Conservation (phyloP, 768 basidiomycete genomes). For the Boletus reticulatus region DNA sequence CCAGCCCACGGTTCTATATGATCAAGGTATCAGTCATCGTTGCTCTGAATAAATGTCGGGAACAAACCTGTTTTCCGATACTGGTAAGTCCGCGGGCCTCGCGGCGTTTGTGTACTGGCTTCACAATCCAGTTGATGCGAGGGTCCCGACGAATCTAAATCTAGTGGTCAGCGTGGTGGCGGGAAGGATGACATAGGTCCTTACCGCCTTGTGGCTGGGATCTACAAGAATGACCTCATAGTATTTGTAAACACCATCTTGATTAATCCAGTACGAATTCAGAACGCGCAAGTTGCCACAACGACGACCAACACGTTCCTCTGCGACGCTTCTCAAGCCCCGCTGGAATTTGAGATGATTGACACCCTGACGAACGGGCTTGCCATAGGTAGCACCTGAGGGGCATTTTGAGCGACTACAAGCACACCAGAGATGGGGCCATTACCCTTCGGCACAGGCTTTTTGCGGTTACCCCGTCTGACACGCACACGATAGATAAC, state of each 20-base stretch:
- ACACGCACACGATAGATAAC: conserved; percentile 97
- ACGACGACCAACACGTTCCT: conserved; percentile 95
- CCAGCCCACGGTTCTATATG: conserved; percentile 87
- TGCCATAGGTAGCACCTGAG: conserved; percentile 94
- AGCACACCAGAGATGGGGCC: conserved; percentile 11
- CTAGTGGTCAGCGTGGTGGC: conserved; percentile 9
- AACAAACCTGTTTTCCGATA: conserved; percentile 86
- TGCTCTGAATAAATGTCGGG: background rate
- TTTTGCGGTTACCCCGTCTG: conserved; percentile 98
- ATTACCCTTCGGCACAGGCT: conserved; percentile 93
- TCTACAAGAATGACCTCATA: conserved; percentile 99
- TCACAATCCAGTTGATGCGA: conserved; percentile 98
- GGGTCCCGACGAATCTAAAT: conserved; percentile 87
- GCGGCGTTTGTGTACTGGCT: conserved; percentile 98
- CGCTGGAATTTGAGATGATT: conserved; percentile 99
- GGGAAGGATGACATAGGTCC: conserved; percentile 27
- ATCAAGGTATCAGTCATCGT: conserved; percentile 2
- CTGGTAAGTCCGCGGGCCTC: conserved; percentile 97
- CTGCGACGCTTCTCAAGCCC: conserved; percentile 87
- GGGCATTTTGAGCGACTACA: background rate
- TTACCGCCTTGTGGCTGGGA: conserved; percentile 88
- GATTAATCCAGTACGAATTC: conserved; percentile 99
- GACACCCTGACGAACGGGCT: conserved; percentile 99
- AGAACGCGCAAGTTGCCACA: conserved; percentile 96
- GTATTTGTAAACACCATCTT: conserved; percentile 99